Conservation (phyloP, 306 rosid species). For the Vicia faba region DNA sequence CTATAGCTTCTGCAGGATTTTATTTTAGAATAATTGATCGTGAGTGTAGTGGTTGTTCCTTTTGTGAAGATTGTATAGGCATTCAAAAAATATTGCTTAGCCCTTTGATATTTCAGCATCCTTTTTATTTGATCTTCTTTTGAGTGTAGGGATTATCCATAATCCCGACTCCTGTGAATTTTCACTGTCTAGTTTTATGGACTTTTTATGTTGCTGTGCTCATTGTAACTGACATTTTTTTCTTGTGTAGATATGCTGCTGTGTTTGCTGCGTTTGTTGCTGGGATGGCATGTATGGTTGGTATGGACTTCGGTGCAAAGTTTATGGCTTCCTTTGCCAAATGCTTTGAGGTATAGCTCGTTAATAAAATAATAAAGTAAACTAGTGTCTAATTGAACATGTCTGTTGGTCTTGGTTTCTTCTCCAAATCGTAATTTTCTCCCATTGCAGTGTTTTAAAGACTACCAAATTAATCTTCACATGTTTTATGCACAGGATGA, state of each 20-base stretch:
- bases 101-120: conserved; percentile 17
- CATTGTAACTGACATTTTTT: conserved; percentile 37
- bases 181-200: not conserved
- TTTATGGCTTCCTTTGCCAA: conserved; percentile 81
- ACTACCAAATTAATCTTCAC: conserved; percentile 19
- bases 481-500: conserved; percentile 61
- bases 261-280: conserved; percentile 88
- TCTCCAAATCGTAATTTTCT: conserved; percentile 23
- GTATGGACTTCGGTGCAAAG: conserved; percentile 79
- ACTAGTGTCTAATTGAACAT: conserved; percentile 16
- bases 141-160: conserved; percentile 8
- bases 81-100: conserved; percentile 18
- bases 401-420: conserved; percentile 33
- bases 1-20: conserved; percentile 1
- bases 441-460: conserved; percentile 25
- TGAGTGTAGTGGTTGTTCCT: conserved; percentile 13
- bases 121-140: conserved; percentile 23
- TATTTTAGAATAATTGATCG: conserved; percentile 18
- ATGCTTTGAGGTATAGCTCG: conserved; percentile 69
- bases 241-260: conserved; percentile 79
- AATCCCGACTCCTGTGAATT: conserved; percentile 14
- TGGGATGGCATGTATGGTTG: conserved; percentile 79
- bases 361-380: conserved; percentile 13
- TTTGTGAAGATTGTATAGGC: not conserved
- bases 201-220: conserved; percentile 23